phyloP scores from a whole-genome alignment of 768 basidiomycete genomes.

The Tephrocybe sp. region DNA sequence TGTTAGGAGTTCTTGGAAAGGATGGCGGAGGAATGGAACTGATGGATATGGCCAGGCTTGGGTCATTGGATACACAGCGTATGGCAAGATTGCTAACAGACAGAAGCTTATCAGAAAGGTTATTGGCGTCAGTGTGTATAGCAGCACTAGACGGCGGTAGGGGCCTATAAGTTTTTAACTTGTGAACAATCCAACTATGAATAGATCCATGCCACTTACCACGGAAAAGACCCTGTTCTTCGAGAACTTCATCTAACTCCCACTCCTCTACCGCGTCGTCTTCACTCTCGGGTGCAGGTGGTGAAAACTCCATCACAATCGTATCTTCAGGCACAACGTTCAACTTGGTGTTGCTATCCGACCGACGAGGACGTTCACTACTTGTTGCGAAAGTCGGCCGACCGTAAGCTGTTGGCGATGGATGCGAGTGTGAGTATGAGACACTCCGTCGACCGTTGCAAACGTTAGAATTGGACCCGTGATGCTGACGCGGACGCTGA shows the following conservation, averaged over 20 bases:
- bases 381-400: background rate
- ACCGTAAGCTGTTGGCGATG: no score
- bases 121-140: conserved; percentile 61
- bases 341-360: background rate
- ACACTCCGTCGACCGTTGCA: no score
- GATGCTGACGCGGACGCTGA: no score
- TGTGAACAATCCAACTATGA: background rate
- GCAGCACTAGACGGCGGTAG: conserved; percentile 48
- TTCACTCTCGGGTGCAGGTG: conserved; percentile 18
- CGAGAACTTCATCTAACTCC: conserved; percentile 40
- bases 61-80: conserved; percentile 41
- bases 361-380: background rate
- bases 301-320: conserved; percentile 11
- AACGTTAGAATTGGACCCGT: no score
- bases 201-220: conserved; percentile 29
- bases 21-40: conserved; percentile 51
- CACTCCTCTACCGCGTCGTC: conserved; percentile 31
- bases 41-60: conserved; percentile 36
- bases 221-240: conserved; percentile 45
- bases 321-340: conserved; percentile 15
- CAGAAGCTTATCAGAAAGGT: conserved; percentile 47
- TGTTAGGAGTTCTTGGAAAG: conserved; percentile 62
- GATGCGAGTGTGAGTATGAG: no score
- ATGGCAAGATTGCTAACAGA: conserved; percentile 48
- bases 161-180: conserved; percentile 63